Conservation (phyloP, 2,329 filamentous ascomycete species). For the Periconia sp. region DNA sequence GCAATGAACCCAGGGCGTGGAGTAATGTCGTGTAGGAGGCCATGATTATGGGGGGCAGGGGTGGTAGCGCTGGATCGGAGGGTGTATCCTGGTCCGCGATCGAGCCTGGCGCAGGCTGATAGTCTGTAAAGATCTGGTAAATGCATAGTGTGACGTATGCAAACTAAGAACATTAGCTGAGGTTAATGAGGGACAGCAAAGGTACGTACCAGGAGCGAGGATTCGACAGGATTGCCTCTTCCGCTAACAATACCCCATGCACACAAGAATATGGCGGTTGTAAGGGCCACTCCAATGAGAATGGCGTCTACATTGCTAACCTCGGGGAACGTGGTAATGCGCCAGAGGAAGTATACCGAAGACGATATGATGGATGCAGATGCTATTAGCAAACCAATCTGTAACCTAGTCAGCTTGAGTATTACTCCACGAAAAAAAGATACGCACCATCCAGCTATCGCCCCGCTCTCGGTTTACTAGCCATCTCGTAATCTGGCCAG, state of each 20-base stretch:
- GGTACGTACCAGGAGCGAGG: slow-evolving; percentile 71
- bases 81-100: slow-evolving; percentile 60
- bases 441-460: slow-evolving; percentile 92
- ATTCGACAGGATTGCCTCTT: slow-evolving; percentile 92
- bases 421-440: neutral
- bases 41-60: slow-evolving; percentile 97
- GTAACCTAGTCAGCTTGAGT: slow-evolving; percentile 40
- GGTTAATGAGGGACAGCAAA: neutral
- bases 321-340: slow-evolving; percentile 90
- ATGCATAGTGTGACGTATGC: slow-evolving; percentile 98
- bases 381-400: slow-evolving; percentile 87
- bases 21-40: slow-evolving; percentile 93
- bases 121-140: slow-evolving; percentile 99
- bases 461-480: slow-evolving; percentile 91
- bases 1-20: slow-evolving; percentile 82
- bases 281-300: slow-evolving; percentile 90
- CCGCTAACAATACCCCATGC: slow-evolving; percentile 94
- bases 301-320: slow-evolving; percentile 92
- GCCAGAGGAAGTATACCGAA: slow-evolving; percentile 94
- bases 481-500: slow-evolving; percentile 92
- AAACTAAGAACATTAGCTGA: slow-evolving; percentile 58
- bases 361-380: slow-evolving; percentile 92
- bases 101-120: slow-evolving; percentile 74
- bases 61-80: slow-evolving; percentile 85
- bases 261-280: slow-evolving; percentile 89